These are phyloP conservation scores for Trichoderma aggressivum DNA, from an alignment of 2,329 filamentous ascomycete genomes.

Conservation along the genomic window DNA sequence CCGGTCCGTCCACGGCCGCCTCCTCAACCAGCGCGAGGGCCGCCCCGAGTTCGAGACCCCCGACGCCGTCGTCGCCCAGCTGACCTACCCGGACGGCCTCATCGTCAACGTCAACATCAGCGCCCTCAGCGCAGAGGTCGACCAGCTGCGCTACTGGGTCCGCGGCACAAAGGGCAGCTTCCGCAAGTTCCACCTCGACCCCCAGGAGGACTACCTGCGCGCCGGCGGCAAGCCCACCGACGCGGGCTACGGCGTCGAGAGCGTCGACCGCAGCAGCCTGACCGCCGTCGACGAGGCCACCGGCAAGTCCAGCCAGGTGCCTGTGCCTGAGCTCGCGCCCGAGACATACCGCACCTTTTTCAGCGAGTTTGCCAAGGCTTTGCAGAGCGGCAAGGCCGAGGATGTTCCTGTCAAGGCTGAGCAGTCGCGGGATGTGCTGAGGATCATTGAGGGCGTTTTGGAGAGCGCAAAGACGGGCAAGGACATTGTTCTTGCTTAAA, in stretches of 20 bases:
- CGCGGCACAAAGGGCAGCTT: constrained; percentile 71
- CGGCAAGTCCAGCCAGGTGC: constrained; percentile 47
- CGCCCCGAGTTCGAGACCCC: constrained; percentile 46
- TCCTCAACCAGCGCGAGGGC: constrained; percentile 62
- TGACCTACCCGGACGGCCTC: constrained; percentile 62
- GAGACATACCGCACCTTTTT: constrained; percentile 70
- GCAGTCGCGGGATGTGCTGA: constrained; percentile 53
- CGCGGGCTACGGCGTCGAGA: constrained; percentile 62
- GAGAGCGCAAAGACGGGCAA: constrained; percentile 49
- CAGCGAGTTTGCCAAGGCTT: constrained; percentile 46
- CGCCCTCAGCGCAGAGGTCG: constrained; percentile 63
- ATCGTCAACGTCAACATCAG: constrained; percentile 67
- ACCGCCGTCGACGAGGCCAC: constrained; percentile 49
- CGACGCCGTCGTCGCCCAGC: constrained; percentile 59
- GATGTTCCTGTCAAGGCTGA: constrained; percentile 51
- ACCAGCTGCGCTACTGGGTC: constrained; percentile 74
- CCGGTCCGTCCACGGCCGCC: constrained; percentile 61
- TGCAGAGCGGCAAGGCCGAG: constrained; percentile 46
- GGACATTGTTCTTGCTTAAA: constrained; percentile 34
- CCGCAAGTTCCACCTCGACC: constrained; percentile 67
- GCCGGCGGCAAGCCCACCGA: constrained; percentile 60
- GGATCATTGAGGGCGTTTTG: constrained; percentile 49
- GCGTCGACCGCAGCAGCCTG: constrained; percentile 56
- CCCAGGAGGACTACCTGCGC: constrained; percentile 72
- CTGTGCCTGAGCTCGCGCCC: constrained; percentile 58